A percentile compares a stretch with the other conserved stretches of the same genome.
These are phyloP conservation scores for Fistulifera pelliculosa DNA, from an alignment of 108 stramenopile genomes.

Conservation along the genomic window DNA sequence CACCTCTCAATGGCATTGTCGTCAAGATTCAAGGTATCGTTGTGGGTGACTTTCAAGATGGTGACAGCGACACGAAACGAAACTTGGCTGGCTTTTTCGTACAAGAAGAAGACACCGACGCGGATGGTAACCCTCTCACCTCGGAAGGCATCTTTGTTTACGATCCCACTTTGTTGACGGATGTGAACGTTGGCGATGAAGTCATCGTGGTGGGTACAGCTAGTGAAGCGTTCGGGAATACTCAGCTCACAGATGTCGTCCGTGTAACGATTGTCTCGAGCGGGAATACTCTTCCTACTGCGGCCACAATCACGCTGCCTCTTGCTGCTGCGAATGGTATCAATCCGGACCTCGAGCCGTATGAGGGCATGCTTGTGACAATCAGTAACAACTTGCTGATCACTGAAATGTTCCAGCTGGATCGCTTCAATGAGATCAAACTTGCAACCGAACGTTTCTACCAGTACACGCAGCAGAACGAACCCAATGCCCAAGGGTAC, in stretches of 20 bases:
- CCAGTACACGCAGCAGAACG: conserved; percentile 23
- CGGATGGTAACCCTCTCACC: conserved; percentile 23
- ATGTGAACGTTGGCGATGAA: conserved; percentile 20
- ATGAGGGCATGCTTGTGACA: conserved; percentile 24
- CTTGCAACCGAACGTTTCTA: conserved; percentile 13
- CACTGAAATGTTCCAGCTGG: conserved; percentile 24
- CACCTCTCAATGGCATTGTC: not conserved
- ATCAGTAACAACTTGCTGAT: conserved; percentile 14
- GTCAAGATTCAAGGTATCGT: conserved; percentile 13
- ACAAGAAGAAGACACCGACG: conserved; percentile 25
- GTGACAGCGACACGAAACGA: conserved; percentile 16
- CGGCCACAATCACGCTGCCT: conserved; percentile 15
- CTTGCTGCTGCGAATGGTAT: not conserved
- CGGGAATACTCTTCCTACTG: conserved; percentile 10
- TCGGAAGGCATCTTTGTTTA: conserved; percentile 38
- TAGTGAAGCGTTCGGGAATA: conserved; percentile 16
- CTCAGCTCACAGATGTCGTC: conserved; percentile 15
- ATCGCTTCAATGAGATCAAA: conserved; percentile 23
- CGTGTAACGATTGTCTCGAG: conserved; percentile 4
- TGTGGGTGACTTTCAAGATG: conserved; percentile 22
- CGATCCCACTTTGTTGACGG: conserved; percentile 2
- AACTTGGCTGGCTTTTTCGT: conserved; percentile 29
- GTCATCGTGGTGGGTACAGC: conserved; percentile 23
- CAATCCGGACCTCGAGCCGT: conserved; percentile 17
- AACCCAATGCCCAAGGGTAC: conserved; percentile 15